These are phyloP conservation scores for Pochonia chlamydosporia DNA, from an alignment of 2,329 filamentous ascomycete species.

Conservation along the genomic window DNA sequence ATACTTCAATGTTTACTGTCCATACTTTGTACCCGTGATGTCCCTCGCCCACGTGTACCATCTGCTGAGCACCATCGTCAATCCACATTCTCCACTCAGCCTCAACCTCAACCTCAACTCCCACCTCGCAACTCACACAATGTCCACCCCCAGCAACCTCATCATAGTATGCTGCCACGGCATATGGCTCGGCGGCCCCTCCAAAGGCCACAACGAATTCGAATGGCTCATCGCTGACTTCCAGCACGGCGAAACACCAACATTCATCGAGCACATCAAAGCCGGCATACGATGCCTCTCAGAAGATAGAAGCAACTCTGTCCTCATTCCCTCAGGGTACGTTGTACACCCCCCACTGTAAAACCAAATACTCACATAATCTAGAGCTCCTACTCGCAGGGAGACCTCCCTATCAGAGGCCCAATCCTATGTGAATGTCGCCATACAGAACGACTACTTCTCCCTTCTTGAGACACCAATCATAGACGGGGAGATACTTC, in stretches of 20 bases:
- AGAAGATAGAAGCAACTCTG: slow-evolving; percentile 32
- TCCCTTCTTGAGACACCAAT: slow-evolving; percentile 22
- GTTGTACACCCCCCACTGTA: slow-evolving; percentile 5
- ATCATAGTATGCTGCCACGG: slow-evolving; percentile 82
- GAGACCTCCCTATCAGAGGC: slow-evolving; percentile 55
- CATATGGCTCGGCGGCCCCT: slow-evolving; percentile 61
- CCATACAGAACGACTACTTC: slow-evolving; percentile 41
- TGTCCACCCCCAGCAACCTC: slow-evolving; percentile 37
- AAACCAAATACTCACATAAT: neutral
- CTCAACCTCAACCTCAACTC: too few species aligned
- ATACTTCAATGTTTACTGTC: too few species aligned
- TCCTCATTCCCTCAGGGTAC: slow-evolving; percentile 71
- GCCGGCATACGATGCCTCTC: slow-evolving; percentile 52
- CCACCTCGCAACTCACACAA: neutral
- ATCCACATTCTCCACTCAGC: too few species aligned
- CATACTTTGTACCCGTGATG: too few species aligned
- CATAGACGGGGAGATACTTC: slow-evolving; percentile 31
- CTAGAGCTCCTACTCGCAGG: slow-evolving; percentile 56
- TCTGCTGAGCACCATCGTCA: too few species aligned
- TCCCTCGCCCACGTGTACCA: too few species aligned
- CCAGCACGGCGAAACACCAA: slow-evolving; percentile 70
- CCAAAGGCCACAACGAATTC: slow-evolving; percentile 44
- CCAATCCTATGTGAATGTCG: slow-evolving; percentile 54
- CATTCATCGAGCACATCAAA: slow-evolving; percentile 71
- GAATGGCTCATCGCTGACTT: slow-evolving; percentile 74